Conservation (phyloP, 1,284 basidiomycete species). For the Ganoderma leucocontextum region DNA sequence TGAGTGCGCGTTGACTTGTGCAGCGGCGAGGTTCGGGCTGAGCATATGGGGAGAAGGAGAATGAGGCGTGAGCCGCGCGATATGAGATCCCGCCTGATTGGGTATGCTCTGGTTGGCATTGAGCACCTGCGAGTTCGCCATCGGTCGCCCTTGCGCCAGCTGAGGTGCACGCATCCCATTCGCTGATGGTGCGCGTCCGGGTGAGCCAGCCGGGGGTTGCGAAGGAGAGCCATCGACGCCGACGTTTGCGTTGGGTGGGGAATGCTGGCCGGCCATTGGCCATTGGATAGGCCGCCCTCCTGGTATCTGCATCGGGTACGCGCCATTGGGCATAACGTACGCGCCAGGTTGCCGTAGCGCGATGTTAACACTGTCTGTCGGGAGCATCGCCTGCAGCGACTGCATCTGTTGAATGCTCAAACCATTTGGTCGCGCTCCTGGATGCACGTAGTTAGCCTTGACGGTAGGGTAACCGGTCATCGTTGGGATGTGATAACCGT, state of each 20-base stretch:
- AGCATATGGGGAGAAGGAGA: slow-evolving; percentile 64
- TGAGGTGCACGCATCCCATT: slow-evolving; percentile 51
- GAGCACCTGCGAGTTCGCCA: slow-evolving; percentile 45
- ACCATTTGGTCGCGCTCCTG: slow-evolving; percentile 43
- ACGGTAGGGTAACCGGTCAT: slow-evolving; percentile 51
- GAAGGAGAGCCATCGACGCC: slow-evolving; percentile 41
- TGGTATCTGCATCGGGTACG: slow-evolving; percentile 52
- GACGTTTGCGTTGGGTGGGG: slow-evolving; percentile 33
- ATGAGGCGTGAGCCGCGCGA: slow-evolving; percentile 45
- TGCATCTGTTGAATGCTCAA: slow-evolving; percentile 64
- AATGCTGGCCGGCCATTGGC: slow-evolving; percentile 38
- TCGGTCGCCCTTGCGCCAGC: slow-evolving; percentile 45
- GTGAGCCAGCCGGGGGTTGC: slow-evolving; percentile 43
- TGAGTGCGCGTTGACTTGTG: slow-evolving; percentile 50
- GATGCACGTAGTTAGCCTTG: slow-evolving; percentile 44
- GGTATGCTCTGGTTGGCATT: slow-evolving; percentile 47
- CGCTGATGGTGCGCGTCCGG: slow-evolving; percentile 61
- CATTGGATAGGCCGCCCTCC: slow-evolving; percentile 54
- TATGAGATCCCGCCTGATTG: slow-evolving; percentile 37
- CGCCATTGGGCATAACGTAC: slow-evolving; percentile 45
- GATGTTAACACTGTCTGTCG: slow-evolving; percentile 47
- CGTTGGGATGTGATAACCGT: slow-evolving; percentile 54
- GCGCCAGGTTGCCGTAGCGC: slow-evolving; percentile 40
- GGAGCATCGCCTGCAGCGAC: slow-evolving; percentile 43
- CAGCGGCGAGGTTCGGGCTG: slow-evolving; percentile 54